Evolutionary conservation across 2,329 filamentous ascomycete species (phyloP), one percentile per base, ranked within the genome.

Genomic region (Lomentospora prolificans): DNA sequence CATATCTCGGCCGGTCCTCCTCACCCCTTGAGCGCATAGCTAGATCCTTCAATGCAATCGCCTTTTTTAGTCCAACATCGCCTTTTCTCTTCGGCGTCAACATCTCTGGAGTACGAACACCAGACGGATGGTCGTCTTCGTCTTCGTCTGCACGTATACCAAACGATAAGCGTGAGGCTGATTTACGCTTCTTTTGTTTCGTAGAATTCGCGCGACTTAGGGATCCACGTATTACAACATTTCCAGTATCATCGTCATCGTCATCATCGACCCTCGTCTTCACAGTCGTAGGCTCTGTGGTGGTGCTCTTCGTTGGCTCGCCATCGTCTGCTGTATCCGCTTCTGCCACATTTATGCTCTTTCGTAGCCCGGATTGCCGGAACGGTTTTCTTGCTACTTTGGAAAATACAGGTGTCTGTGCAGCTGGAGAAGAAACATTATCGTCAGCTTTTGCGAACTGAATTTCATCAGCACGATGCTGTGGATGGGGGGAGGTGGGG

Each of bases 1-100:
- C 95, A 67, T 99, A 97, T 57, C 75, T 86, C 0, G 90, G 90
- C 36, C 86, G 76, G 53, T 85, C 85, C 14, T 86, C 82, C 9
- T 70, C 71, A 12, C 83, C 78, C 4, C 75, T 72, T 1, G 80
- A 75, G 6, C 82, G 76, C 56, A 82, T 67, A 0, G 82, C 82
- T 0, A 89, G 68, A 59, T 72, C 63, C 69, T 64, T 74, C 1
- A 77, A 69, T 0, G 73, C 67, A 4, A 75, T 62, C 1, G 82
- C 83, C 57, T 84, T 75, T 56, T 84, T 76, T 19, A 55, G 31
- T n/a, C 39, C 24, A 30, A 81, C 83, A 2, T 89, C 72, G 7
- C 75, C 79, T 57, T 84, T 80, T 68, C 84, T 90, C 66, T 85
- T 89, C 0, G 84, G 80, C 0, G 80, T 81, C 39, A 82, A 76